These are phyloP conservation scores for Aspergillus sp. DNA, from an alignment of 2,329 filamentous ascomycete species.

Conservation along the genomic window DNA sequence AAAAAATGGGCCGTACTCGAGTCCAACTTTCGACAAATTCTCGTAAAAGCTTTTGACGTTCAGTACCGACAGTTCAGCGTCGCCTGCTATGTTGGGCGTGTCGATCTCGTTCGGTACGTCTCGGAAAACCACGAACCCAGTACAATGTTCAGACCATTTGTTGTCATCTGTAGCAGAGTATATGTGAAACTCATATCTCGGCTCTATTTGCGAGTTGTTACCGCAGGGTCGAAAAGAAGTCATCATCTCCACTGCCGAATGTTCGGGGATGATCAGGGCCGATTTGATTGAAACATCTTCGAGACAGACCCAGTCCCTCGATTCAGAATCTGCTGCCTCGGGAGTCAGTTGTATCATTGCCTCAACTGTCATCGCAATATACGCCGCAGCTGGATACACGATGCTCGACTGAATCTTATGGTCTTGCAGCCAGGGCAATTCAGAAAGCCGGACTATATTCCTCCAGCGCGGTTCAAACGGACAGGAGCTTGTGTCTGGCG, in stretches of 20 bases:
- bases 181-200: constrained; percentile 17
- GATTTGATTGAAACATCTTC: constrained; percentile 22
- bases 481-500: constrained; percentile 5
- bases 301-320: not conserved
- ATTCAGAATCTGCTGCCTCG: not conserved
- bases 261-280: constrained; percentile 23
- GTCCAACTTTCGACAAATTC: constrained; percentile 20
- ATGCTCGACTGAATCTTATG: constrained; percentile 27
- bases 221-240: constrained; percentile 7
- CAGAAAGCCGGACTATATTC: constrained; percentile 24
- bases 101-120: not conserved
- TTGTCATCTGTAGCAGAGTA: constrained; percentile 20
- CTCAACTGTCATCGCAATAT: constrained; percentile 30
- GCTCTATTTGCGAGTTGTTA: not conserved
- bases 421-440: constrained; percentile 30
- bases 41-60: constrained; percentile 25
- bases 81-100: not conserved
- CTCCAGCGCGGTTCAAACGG: constrained; percentile 26
- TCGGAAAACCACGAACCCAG: constrained; percentile 13
- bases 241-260: constrained; percentile 15
- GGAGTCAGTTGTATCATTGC: constrained; percentile 18
- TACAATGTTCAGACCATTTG: constrained; percentile 26
- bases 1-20: constrained; percentile 31
- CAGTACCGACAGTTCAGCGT: constrained; percentile 9
- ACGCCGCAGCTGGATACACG: constrained; percentile 31